These are phyloP conservation scores for Cyberlindnera bimundalis DNA, from an alignment of 805 yeast genomes.

Conservation along the genomic window DNA sequence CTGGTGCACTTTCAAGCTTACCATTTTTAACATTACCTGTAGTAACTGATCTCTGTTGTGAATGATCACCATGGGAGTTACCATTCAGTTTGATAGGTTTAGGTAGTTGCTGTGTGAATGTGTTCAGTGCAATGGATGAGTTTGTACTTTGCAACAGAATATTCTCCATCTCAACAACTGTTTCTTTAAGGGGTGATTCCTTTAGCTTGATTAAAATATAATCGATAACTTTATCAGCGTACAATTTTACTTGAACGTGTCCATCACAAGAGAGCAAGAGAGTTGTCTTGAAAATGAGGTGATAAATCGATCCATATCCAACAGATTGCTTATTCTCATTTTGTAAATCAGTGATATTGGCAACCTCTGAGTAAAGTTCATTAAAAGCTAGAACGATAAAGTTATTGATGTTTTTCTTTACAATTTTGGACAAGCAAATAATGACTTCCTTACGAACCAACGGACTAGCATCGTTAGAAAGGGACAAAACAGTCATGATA, in stretches of 20 bases:
- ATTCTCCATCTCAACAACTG: slow-evolving; percentile 64
- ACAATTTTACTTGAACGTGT: slow-evolving; percentile 68
- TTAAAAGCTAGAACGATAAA: slow-evolving; percentile 85
- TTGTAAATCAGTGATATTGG: slow-evolving; percentile 43
- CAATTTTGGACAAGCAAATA: slow-evolving; percentile 71
- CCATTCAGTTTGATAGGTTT: slow-evolving; percentile 33
- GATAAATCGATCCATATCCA: slow-evolving; percentile 82
- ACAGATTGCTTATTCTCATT: slow-evolving; percentile 49
- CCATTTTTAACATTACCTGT: slow-evolving; percentile 8
- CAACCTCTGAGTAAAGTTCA: slow-evolving; percentile 44
- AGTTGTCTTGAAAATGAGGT: slow-evolving; percentile 84
- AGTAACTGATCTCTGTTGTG: slow-evolving; percentile 22
- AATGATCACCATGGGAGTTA: slow-evolving; percentile 16
- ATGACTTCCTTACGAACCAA: slow-evolving; percentile 83
- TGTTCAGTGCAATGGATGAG: slow-evolving; percentile 12
- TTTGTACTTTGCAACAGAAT: slow-evolving; percentile 50
- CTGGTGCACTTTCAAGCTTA: slow-evolving; percentile 2
- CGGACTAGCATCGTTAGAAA: slow-evolving; percentile 85
- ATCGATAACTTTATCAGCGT: slow-evolving; percentile 75
- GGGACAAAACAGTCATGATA: slow-evolving; percentile 61
- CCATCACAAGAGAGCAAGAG: slow-evolving; percentile 85
- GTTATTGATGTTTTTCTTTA: slow-evolving; percentile 63
- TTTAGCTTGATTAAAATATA: slow-evolving; percentile 57
- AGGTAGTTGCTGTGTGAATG: slow-evolving; percentile 32
- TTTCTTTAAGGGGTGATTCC: slow-evolving; percentile 55